Evolutionary conservation across 2,329 filamentous ascomycete genomes (phyloP).

Genomic region (Clonostachys rosea): DNA sequence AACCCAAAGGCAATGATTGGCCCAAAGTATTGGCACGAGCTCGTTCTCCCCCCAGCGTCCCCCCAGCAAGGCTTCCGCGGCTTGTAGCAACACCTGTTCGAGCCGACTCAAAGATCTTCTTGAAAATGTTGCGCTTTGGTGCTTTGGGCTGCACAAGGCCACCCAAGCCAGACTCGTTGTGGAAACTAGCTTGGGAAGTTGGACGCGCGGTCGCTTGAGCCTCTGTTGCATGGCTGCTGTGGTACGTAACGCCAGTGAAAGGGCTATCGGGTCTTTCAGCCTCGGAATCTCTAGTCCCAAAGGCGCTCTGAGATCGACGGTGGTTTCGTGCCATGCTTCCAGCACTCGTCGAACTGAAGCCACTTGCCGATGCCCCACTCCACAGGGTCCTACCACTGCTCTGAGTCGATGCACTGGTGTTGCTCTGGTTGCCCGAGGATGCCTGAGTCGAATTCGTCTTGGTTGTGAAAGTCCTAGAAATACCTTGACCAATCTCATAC

Average conservation of each 20-base stretch:
- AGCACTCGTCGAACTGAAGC: slow-evolving; percentile 90
- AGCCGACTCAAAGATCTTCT: slow-evolving; percentile 89
- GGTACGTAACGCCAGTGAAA: slow-evolving; percentile 80
- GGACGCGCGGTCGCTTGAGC: slow-evolving; percentile 38
- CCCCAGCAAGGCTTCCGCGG: slow-evolving; percentile 73
- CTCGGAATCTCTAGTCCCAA: slow-evolving; percentile 57
- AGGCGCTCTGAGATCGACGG: slow-evolving; percentile 57
- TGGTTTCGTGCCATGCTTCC: slow-evolving; percentile 84
- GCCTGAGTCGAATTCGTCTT: slow-evolving; percentile 82
- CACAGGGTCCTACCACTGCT: slow-evolving; percentile 83
- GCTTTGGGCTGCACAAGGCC: slow-evolving; percentile 73
- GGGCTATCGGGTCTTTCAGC: slow-evolving; percentile 56
- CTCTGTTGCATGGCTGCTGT: slow-evolving; percentile 76
- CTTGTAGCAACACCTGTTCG: slow-evolving; percentile 91
- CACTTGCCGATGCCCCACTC: slow-evolving; percentile 88
- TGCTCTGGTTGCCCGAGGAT: slow-evolving; percentile 67
- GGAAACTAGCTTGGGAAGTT: slow-evolving; percentile 60
- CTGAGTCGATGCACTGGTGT: slow-evolving; percentile 69
- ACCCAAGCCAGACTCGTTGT: slow-evolving; percentile 66
- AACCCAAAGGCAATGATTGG: slow-evolving; percentile 30
- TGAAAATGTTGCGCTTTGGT: slow-evolving; percentile 87
- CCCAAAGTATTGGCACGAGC: slow-evolving; percentile 34
- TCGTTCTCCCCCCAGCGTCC: slow-evolving; percentile 27
- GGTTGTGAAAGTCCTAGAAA: slow-evolving; percentile 79
- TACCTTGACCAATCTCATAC: slow-evolving; percentile 67